These are phyloP conservation scores for Colletotrichum echinochloae DNA, from an alignment of 2,329 filamentous ascomycete genomes.

Conservation along the genomic window DNA sequence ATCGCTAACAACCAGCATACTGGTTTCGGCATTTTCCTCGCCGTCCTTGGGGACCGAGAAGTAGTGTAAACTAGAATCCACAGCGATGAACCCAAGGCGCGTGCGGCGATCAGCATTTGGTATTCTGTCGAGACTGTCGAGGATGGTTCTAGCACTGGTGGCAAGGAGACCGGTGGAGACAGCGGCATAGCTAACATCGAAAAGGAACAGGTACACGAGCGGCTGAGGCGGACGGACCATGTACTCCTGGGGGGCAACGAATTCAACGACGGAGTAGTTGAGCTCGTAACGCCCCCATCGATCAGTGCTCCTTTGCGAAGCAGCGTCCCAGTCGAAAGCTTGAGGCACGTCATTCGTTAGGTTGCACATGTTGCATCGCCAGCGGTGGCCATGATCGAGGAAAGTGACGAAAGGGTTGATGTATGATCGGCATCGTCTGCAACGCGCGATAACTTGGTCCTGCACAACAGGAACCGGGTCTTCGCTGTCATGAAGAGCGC, in stretches of 20 bases:
- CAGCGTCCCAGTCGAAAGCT: conserved; percentile 97
- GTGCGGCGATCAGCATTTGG: conserved; percentile 97
- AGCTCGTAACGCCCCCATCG: conserved; percentile 92
- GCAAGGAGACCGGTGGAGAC: conserved; percentile 92
- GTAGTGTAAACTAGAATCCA: conserved; percentile 95
- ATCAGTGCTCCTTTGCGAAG: conserved; percentile 90
- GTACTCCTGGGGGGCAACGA: conserved; percentile 97
- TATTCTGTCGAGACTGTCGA: conserved; percentile 95
- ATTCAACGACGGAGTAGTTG: conserved; percentile 97
- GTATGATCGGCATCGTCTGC: conserved; percentile 94
- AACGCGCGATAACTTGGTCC: conserved; percentile 97
- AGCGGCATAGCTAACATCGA: conserved; percentile 92
- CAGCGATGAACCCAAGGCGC: conserved; percentile 92
- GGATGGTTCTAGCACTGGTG: conserved; percentile 90
- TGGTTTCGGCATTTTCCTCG: conserved; percentile 85
- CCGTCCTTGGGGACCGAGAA: conserved; percentile 93
- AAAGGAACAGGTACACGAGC: conserved; percentile 93
- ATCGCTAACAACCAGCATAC: conserved; percentile 94
- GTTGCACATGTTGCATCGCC: conserved; percentile 99
- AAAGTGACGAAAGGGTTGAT: conserved; percentile 99
- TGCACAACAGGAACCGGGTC: conserved; percentile 92
- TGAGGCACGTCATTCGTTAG: conserved; percentile 99
- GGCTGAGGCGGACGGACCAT: conserved; percentile 98
- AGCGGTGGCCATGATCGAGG: conserved; percentile 95
- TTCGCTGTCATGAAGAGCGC: conserved; percentile 90